These are phyloP conservation scores for Tuber indicum DNA, from an alignment of 495 filamentous ascomycete genomes.

Conservation along the genomic window DNA sequence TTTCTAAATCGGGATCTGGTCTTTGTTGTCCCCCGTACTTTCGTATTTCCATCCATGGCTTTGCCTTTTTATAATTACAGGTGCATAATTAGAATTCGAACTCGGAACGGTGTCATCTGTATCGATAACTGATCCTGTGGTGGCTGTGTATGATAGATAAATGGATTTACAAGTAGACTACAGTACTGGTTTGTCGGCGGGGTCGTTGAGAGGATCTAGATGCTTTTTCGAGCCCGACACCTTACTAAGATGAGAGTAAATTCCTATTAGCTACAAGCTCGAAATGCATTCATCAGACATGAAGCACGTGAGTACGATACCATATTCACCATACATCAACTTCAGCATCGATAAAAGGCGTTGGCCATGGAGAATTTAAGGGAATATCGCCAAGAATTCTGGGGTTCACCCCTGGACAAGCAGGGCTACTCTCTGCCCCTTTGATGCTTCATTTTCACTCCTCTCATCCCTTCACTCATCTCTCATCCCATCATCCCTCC, in stretches of 20 bases:
- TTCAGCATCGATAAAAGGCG: not conserved
- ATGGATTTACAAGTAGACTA: not conserved
- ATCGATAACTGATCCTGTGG: not conserved
- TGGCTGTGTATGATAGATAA: not conserved
- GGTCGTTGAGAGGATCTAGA: not conserved
- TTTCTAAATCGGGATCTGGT: not conserved
- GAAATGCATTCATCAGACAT: not conserved
- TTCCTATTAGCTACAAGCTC: not conserved
- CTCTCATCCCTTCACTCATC: not conserved
- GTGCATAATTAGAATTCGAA: not conserved
- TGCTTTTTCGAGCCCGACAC: not conserved
- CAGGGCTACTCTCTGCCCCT: not conserved
- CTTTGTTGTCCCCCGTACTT: not conserved
- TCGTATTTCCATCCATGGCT: not conserved
- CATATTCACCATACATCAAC: not conserved
- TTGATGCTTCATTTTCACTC: not conserved
- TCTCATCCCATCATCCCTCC: not conserved
- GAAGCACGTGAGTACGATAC: not conserved
- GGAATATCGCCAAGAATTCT: not conserved
- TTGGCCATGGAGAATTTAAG: not conserved
- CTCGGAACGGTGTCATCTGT: not conserved
- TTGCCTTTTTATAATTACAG: not conserved
- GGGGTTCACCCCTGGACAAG: not conserved
- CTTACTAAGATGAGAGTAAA: not conserved
- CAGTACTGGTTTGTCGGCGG: not conserved